Evolutionary conservation across 2,329 filamentous ascomycete genomes (phyloP).

Genomic region (Trichoderma hamatum): DNA sequence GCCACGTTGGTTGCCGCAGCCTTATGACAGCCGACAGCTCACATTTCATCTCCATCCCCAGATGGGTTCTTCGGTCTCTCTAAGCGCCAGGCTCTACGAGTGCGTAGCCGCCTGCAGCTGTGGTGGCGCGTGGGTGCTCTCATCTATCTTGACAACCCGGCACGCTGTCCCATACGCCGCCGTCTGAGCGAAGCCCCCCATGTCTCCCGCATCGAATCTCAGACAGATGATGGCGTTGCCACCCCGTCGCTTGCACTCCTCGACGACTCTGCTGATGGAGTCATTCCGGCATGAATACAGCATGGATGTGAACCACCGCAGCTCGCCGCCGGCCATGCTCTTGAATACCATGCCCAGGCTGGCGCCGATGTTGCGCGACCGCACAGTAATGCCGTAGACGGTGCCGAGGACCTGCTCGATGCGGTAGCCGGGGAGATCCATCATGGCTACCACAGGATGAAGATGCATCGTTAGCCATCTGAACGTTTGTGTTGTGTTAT

Average conservation of each 20-base stretch:
- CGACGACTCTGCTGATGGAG: constrained; percentile 58
- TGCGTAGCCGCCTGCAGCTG: constrained; percentile 32
- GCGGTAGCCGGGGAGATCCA: constrained; percentile 63
- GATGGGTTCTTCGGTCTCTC: neutral
- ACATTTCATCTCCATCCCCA: neutral
- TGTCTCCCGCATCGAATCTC: constrained; percentile 59
- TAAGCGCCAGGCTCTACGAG: neutral
- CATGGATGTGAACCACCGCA: constrained; percentile 61
- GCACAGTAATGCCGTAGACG: constrained; percentile 60
- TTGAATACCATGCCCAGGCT: constrained; percentile 59
- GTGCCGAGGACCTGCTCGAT: constrained; percentile 60
- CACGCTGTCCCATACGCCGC: constrained; percentile 64
- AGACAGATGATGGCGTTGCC: constrained; percentile 64
- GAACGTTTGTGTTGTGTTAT: no score
- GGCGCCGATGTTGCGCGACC: constrained; percentile 61
- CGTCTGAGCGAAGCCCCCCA: constrained; percentile 60
- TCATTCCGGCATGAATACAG: constrained; percentile 62
- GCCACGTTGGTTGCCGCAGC: neutral
- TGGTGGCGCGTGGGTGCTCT: constrained; percentile 32
- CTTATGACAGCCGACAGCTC: neutral
- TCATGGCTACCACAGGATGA: constrained; percentile 51
- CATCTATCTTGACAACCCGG: constrained; percentile 58
- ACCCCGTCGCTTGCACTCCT: constrained; percentile 59
- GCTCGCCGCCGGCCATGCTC: constrained; percentile 61
- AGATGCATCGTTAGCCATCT: neutral